Evolutionary conservation across 768 basidiomycete genomes (phyloP), one percentile per base, ranked within the genome.

Genomic region (Myochromella boudieri): DNA sequence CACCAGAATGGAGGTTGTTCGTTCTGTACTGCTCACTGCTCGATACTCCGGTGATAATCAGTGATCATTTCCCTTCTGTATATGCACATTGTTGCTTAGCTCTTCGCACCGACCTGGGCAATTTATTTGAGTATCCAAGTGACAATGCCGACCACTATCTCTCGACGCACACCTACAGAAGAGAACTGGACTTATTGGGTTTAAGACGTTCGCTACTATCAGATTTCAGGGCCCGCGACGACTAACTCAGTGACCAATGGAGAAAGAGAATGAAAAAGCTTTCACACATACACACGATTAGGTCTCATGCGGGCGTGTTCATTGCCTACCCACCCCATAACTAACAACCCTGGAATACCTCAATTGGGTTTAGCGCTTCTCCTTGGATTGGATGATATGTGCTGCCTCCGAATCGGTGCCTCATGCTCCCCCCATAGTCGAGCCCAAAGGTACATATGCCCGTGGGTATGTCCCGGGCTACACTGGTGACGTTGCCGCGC

Each of bases 211-310:
- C n/a, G n/a, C n/a, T n/a, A n/a, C n/a, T n/a, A n/a, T n/a, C n/a
- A n/a, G n/a, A n/a, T 44, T 44, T 44, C 15, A 32, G n/a, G n/a
- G 21, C 36, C 42, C 42, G 42, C 42, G 42, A 34, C 29, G 15
- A 44, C 31, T 34, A 17, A 7, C 3, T 22, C 22, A 11, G 2
- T 17, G 21, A 34, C 42, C 32, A 34, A 44, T 44, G 42, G 41
- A 31, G 28, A 32, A 44, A 22, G 10, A n/a, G 17, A 6, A n/a
- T n/a, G 3, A 25, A 4, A 7, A 34, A 3, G 5, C n/a, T n/a
- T 36, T 36, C 42, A 33, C 42, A 44, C 42, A 44, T 24, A 11
- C 42, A 44, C 42, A 44, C 31, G 42, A 21, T 18, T 11, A 14
- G 10, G 31, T 44, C 42, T 26, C 42, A 44, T 44, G 32, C n/a